Conservation (phyloP, 768 basidiomycete species). For the Gautieria morchelliformis region DNA sequence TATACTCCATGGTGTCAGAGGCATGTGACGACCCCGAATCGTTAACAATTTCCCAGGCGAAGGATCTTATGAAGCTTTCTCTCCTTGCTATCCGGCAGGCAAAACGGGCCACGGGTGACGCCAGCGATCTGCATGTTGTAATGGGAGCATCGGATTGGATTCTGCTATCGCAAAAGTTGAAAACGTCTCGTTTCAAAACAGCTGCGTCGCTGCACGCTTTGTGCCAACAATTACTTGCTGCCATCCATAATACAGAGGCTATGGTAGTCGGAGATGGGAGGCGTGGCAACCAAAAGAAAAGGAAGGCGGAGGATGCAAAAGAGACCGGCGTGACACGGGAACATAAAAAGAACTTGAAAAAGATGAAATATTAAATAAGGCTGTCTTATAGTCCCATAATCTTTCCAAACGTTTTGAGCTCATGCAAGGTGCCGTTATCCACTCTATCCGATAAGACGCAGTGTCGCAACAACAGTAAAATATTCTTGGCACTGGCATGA, state of each 20-base stretch:
- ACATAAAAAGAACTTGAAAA: conserved; percentile 35
- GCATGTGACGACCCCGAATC: conserved; percentile 38
- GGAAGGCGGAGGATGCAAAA: conserved; percentile 28
- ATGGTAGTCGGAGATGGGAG: conserved; percentile 6
- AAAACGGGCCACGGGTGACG: conserved; percentile 31
- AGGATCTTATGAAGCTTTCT: conserved; percentile 69
- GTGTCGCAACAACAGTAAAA: neutral
- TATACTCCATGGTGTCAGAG: conserved; percentile 38
- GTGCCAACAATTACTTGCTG: conserved; percentile 47
- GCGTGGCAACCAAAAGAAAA: conserved; percentile 23
- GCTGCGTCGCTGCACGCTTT: conserved; percentile 51
- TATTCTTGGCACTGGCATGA: neutral
- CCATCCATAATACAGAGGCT: conserved; percentile 1
- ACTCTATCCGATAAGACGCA: neutral
- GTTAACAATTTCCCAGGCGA: conserved; percentile 56
- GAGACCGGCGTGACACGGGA: conserved; percentile 19
- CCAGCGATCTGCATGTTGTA: conserved; percentile 23
- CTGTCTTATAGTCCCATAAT: neutral
- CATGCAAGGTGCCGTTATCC: neutral
- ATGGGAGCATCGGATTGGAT: conserved; percentile 62
- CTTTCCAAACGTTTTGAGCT: neutral
- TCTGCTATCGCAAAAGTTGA: conserved; percentile 35
- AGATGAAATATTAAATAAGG: conserved; percentile 26
- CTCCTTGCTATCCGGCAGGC: conserved; percentile 58
- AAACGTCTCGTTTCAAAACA: conserved; percentile 48